Conservation (phyloP, 2,329 filamentous ascomycete genomes). For the Scedosporium dehoogii region DNA sequence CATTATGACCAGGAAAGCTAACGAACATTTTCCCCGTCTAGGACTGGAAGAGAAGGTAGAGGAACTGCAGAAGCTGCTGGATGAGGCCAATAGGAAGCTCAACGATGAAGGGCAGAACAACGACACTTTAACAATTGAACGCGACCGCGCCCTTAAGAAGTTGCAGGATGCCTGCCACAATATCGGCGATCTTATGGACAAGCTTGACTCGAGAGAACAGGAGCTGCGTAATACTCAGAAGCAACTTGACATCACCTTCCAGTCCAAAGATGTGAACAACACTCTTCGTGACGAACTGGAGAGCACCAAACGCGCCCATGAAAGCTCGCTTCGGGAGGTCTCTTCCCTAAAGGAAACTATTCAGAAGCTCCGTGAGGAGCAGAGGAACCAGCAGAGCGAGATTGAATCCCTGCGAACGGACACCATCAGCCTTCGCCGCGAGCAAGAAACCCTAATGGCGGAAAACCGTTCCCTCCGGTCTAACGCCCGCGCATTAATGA, state of each 20-base stretch:
- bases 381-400: constrained; percentile 26
- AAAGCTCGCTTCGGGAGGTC: constrained; percentile 28
- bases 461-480: constrained; percentile 36
- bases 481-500: constrained; percentile 28
- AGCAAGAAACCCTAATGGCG: constrained; percentile 30
- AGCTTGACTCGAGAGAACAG: constrained; percentile 29
- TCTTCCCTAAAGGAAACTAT: constrained; percentile 30
- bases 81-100: constrained; percentile 52
- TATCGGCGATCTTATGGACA: constrained; percentile 38
- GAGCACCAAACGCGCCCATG: constrained; percentile 25
- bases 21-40: constrained; percentile 13
- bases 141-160: constrained; percentile 54
- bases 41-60: constrained; percentile 51
- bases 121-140: constrained; percentile 51
- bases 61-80: constrained; percentile 49
- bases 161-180: constrained; percentile 51
- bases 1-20: not conserved
- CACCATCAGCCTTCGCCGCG: constrained; percentile 28
- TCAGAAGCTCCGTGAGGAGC: constrained; percentile 24
- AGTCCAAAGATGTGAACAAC: constrained; percentile 27
- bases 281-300: constrained; percentile 30
- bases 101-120: constrained; percentile 54
- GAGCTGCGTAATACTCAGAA: constrained; percentile 31
- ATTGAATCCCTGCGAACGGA: constrained; percentile 30
- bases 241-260: constrained; percentile 29